A percentile compares a stretch with the other conserved stretches of the same genome.
Evolutionary conservation across 2,329 filamentous ascomycete species (phyloP).

Genomic region (Domatiomyces globalis): DNA sequence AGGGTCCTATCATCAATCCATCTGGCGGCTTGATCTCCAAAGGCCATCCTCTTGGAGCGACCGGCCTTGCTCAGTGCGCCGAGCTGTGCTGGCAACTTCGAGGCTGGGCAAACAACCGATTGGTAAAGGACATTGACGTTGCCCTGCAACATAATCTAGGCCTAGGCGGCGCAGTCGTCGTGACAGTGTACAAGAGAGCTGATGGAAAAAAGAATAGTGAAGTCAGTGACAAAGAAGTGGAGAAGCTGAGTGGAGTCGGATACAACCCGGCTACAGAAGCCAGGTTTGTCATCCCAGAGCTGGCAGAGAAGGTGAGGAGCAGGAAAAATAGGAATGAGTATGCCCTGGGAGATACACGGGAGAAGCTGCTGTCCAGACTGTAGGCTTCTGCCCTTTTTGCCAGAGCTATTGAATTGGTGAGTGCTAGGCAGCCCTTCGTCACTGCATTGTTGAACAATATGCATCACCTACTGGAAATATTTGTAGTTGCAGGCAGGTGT

Average conservation of each 20-base stretch:
- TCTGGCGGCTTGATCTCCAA: constrained; percentile 92
- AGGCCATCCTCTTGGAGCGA: constrained; percentile 85
- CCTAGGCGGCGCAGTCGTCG: constrained; percentile 76
- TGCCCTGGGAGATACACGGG: constrained; percentile 61
- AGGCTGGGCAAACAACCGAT: constrained; percentile 88
- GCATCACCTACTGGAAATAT: too few species aligned
- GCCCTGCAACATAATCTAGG: constrained; percentile 89
- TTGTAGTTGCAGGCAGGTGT: too few species aligned
- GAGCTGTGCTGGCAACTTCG: constrained; percentile 94
- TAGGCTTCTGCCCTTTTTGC: constrained; percentile 11
- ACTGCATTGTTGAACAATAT: too few species aligned
- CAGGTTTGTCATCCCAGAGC: constrained; percentile 66
- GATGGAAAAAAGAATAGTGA: constrained; percentile 51
- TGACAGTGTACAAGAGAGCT: constrained; percentile 74
- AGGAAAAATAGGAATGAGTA: constrained; percentile 56
- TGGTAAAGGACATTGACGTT: constrained; percentile 51
- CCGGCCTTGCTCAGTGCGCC: constrained; percentile 83
- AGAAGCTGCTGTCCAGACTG: constrained; percentile 58
- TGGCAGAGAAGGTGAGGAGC: constrained; percentile 55
- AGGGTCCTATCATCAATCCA: constrained; percentile 61
- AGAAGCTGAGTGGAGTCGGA: constrained; percentile 52
- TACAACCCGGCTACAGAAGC: constrained; percentile 89
- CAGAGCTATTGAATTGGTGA: too few species aligned
- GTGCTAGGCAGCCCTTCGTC: too few species aligned
- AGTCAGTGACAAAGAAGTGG: constrained; percentile 48